A percentile compares a stretch with the other conserved stretches of the same genome.
These are phyloP conservation scores for Iris macrosiphon DNA, from an alignment of 106 monocot species.

Conservation along the genomic window DNA sequence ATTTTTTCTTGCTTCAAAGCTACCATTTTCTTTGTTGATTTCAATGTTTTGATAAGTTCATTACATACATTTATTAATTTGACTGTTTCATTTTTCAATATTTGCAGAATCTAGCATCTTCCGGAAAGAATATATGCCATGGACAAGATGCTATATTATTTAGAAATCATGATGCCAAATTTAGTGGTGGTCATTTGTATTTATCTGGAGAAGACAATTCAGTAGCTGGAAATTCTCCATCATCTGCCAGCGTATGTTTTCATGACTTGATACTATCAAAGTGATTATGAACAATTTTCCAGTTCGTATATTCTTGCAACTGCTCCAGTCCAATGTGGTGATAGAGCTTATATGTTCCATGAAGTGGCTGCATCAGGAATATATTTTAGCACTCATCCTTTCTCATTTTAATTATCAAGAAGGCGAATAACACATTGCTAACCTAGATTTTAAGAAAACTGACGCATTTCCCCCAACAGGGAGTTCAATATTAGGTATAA, in stretches of 20 bases:
- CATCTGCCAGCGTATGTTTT: conserved; percentile 30
- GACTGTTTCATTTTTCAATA: not conserved
- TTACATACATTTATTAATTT: not conserved
- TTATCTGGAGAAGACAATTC: conserved; percentile 48
- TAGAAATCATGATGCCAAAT: conserved; percentile 21
- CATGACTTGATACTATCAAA: not conserved
- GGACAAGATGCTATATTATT: conserved; percentile 8
- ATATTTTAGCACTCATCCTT: not conserved
- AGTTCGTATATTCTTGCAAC: not conserved
- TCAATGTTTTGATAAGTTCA: not conserved
- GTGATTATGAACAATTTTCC: not conserved
- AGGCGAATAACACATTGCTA: no score
- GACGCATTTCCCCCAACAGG: no score
- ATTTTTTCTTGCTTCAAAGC: not conserved
- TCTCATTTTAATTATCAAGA: no score
- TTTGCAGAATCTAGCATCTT: conserved; percentile 2
- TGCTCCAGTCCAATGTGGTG: not conserved
- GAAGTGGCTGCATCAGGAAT: not conserved
- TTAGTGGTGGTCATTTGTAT: conserved; percentile 28
- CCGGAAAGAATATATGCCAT: conserved; percentile 7
- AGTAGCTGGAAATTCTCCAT: conserved; percentile 9
- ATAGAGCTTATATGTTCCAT: not conserved
- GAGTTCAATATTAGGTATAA: no score
- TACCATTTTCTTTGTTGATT: not conserved
- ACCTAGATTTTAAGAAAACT: no score